phyloP scores from a whole-genome alignment of 208 protist genomes.

The Leishmania gerbilli region DNA sequence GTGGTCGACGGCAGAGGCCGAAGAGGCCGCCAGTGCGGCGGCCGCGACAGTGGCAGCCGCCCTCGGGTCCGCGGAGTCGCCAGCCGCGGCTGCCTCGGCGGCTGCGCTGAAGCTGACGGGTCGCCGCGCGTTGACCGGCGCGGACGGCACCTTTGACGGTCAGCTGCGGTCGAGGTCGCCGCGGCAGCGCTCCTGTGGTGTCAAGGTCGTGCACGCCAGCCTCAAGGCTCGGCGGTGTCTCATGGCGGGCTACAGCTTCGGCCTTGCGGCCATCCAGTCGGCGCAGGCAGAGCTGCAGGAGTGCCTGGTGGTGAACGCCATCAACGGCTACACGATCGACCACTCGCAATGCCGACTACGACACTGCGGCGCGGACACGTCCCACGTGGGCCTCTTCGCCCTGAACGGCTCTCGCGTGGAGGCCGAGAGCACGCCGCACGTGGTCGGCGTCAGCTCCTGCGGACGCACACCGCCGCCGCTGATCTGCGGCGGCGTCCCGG shows the following conservation, averaged over 20 bases:
- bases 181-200: constrained; percentile 37
- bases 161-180: neutral
- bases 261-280: constrained; percentile 56
- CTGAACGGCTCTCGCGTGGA: constrained; percentile 46
- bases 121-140: neutral
- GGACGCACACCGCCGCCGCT: constrained; percentile 29
- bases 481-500: constrained; percentile 49
- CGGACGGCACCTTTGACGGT: neutral
- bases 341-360: constrained; percentile 37
- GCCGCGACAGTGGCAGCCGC: constrained; percentile 3
- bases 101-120: neutral
- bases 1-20: constrained; percentile 39
- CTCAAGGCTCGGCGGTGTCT: constrained; percentile 47
- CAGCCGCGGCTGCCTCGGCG: neutral
- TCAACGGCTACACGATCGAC: constrained; percentile 80
- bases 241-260: constrained; percentile 55
- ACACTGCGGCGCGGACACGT: constrained; percentile 61
- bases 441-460: constrained; percentile 37
- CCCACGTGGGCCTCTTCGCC: constrained; percentile 63
- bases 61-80: neutral
- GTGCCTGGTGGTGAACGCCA: constrained; percentile 54
- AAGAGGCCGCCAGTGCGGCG: constrained; percentile 15
- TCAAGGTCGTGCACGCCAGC: constrained; percentile 55
- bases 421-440: constrained; percentile 34
- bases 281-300: constrained; percentile 35